phyloP scores from a whole-genome alignment of 1,284 basidiomycete species.

The Apiotrichum brassicae region DNA sequence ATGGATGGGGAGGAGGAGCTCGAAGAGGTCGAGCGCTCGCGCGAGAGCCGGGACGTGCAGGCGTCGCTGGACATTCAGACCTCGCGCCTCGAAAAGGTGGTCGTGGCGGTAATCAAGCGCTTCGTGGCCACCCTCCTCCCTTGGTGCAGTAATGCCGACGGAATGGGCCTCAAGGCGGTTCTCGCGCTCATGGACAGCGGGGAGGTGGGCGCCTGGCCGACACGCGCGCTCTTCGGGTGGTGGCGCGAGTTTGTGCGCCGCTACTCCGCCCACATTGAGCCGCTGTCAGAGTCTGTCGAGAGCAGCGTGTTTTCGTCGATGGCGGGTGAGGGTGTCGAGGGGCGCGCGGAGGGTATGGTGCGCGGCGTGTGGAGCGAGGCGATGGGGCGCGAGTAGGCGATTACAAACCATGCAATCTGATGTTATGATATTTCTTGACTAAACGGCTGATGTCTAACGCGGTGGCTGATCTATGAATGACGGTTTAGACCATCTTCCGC shows the following conservation, averaged over 20 bases:
- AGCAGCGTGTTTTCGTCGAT: constrained; percentile 15
- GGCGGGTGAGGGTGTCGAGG: constrained; percentile 16
- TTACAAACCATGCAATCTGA: not conserved
- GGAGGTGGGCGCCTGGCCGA: constrained; percentile 35
- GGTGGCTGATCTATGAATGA: no score
- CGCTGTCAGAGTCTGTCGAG: constrained; percentile 25
- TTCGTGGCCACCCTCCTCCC: constrained; percentile 34
- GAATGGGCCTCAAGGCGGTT: constrained; percentile 31
- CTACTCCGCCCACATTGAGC: constrained; percentile 26
- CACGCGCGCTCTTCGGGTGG: constrained; percentile 39
- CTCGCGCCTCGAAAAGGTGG: constrained; percentile 31
- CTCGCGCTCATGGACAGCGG: constrained; percentile 34
- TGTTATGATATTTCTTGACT: no score
- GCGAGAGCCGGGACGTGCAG: constrained; percentile 37
- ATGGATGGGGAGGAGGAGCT: constrained; percentile 25
- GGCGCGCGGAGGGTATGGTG: constrained; percentile 30
- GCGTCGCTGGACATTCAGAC: constrained; percentile 36
- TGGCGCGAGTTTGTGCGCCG: constrained; percentile 42
- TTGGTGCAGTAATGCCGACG: constrained; percentile 15
- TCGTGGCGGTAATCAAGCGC: constrained; percentile 29
- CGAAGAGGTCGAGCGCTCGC: constrained; percentile 30
- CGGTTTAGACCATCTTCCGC: no score
- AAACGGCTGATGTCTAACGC: no score
- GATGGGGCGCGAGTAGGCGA: constrained; percentile 13
- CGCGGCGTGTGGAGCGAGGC: constrained; percentile 25